Evolutionary conservation across 1,284 basidiomycete genomes (phyloP).

Genomic region (Fomitopsis palustris): DNA sequence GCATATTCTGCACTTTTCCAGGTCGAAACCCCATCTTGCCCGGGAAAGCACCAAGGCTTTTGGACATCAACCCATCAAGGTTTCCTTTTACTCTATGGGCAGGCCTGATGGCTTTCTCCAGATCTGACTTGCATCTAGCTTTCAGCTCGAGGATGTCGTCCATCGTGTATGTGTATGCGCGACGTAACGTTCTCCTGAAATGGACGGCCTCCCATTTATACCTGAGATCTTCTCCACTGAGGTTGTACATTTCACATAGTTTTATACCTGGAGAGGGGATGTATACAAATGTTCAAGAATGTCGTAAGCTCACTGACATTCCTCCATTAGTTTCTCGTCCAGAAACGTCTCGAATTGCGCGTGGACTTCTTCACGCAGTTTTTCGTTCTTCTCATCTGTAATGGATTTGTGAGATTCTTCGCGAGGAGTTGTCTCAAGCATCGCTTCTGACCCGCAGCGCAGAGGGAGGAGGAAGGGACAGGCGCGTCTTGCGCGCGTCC

Average conservation of each 20-base stretch:
- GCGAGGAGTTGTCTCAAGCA: background rate
- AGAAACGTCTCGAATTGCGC: conserved; percentile 13
- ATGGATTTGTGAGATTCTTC: background rate
- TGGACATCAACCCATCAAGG: conserved; percentile 16
- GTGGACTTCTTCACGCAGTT: conserved; percentile 10
- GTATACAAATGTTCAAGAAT: no score
- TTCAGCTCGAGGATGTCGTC: conserved; percentile 53
- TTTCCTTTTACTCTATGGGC: conserved; percentile 30
- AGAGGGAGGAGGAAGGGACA: background rate
- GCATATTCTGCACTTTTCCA: conserved; percentile 17
- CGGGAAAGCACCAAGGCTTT: conserved; percentile 13
- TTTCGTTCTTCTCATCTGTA: background rate
- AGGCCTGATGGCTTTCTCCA: conserved; percentile 37
- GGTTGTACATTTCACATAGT: conserved; percentile 63
- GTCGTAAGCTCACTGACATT: conserved; percentile 12
- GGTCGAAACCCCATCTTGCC: conserved; percentile 18
- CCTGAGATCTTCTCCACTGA: conserved; percentile 53
- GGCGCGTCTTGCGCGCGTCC: background rate
- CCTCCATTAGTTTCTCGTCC: conserved; percentile 14
- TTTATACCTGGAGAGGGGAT: conserved; percentile 43
- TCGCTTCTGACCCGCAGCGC: background rate
- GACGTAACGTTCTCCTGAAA: conserved; percentile 32
- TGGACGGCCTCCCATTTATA: conserved; percentile 71
- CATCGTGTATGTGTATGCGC: conserved; percentile 38
- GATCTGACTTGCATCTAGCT: conserved; percentile 48